phyloP scores from a whole-genome alignment of 441 rosid genomes.

The Erodium texanum region DNA sequence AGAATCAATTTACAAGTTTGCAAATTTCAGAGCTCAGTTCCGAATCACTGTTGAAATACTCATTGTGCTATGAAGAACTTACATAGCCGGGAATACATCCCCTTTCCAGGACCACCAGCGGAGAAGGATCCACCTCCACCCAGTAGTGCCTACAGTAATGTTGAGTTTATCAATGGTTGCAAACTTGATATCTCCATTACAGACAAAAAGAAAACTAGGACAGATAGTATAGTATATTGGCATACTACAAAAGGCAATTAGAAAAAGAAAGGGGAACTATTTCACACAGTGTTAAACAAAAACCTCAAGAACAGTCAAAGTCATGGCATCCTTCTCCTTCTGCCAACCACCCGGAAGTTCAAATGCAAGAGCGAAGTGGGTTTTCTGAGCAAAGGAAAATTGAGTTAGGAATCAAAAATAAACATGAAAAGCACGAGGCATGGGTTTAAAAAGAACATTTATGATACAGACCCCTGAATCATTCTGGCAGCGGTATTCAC shows the following conservation, averaged over 20 bases:
- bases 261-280: too few species aligned
- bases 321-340: neutral
- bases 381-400: neutral
- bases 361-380: slow-evolving; percentile 1
- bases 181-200: neutral
- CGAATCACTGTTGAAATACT: neutral
- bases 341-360: neutral
- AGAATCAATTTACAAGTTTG: neutral
- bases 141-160: neutral
- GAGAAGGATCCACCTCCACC: neutral
- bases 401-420: neutral
- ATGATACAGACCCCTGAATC: neutral
- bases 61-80: neutral
- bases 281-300: neutral
- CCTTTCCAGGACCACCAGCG: neutral
- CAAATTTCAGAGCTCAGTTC: neutral
- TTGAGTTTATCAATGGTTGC: neutral
- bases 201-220: neutral
- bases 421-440: neutral
- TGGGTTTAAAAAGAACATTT: neutral
- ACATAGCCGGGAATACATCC: neutral
- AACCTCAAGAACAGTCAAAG: neutral
- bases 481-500: neutral
- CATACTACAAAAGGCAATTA: neutral
- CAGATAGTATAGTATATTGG: neutral